Evolutionary conservation across 2,329 filamentous ascomycete species (phyloP), one percentile per base, ranked within the genome.

Genomic region (Fusarium verticillioides): DNA sequence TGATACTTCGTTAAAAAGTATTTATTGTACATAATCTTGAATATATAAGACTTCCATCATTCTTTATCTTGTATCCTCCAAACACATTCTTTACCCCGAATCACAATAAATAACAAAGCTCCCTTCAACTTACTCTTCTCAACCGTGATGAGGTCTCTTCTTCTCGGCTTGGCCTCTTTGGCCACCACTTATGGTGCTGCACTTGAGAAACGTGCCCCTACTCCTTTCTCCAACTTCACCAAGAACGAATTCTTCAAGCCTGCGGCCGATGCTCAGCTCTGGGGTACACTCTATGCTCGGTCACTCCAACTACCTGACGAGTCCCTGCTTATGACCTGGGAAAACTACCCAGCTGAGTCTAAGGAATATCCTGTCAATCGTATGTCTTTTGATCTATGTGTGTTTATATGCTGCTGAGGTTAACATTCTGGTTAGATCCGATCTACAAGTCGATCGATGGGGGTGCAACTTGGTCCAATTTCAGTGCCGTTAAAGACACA

Each of bases 1-100:
- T 15, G 0, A 10, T 46, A 28, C 13, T 9, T 28, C 11, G 2
- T 21, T 46, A 4, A 28, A 8, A 28, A 0, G 26, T 28, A 15
- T 0, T 28, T 11, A 13, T 13, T 21, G 5, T 46, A 11, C 23
- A 15, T 4, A 15, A 21, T 28, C 3, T 21, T 6, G 2, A 46
- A 9, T 46, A 28, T 46, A 28, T 15, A 46, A 46, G 26, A 28
- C 11, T 28, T 28, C 18, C 9, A 4, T 13, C 26, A 21, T 21
- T 21, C 43, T 21, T 28, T 46, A 15, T 8, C 43, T 15, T 21
- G 28, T 28, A 28, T 46, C 43, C 18, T 23, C 18, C 1, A 15
- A 28, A 46, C 26, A 13, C 1, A 21, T 28, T 46, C 43, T 15
- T 28, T 28, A 13, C 43, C 43, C 18, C 18, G 9, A 26, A 21